Base-by-base conservation (phyloP, 2,329 filamentous ascomycete species). In the Aspergillus uvarum region DNA sequence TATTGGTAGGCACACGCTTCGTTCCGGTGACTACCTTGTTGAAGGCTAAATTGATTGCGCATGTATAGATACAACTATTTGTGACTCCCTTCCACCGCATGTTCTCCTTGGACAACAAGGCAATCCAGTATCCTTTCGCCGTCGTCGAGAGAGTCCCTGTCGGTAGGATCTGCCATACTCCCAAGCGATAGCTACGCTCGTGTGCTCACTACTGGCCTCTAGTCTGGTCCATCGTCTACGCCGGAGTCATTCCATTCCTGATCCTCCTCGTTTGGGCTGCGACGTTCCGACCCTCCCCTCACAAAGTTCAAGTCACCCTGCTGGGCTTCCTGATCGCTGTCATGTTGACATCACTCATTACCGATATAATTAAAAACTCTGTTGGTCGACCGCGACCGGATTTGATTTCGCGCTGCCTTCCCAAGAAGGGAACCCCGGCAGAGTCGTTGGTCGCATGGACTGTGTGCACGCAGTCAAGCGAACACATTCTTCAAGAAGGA, bases 1-100 rank as follows among this genome's bases (percentile, higher is more conserved):
- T 72, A 51, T 47, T 73, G 56, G 68, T 74, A 49, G 59, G 67
- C 64, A 70, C 22, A 26, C n/a, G 5, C 24, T 31, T 47, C 2
- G 7, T 7, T 50, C 12, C 5, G 16, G 14, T 42, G 16, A 16
- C 26, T 26, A 7, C 4, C 22, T 42, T 21, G 12, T 24, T 29
- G 38, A 12, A 35, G 19, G 7, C 32, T 22, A 22, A 35, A 32
- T 2, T 32, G 58, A 5, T 51, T 65, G 32, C 61, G 50, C 2
- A 24, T 31, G 10, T 16, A 6, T 49, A 91, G 84, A 82, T 91
- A 48, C 82, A 87, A 75, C 79, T 90, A 68, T 82, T 89, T 65
- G 83, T 91, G 68, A 87, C 89, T 62, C 95, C 95, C 0, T 98
- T 98, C 74, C 92, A 98, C 75, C 92, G 91, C 77, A 90, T 97